These are phyloP conservation scores for Stramenopiles sp. DNA, from an alignment of 352 stramenopile genomes.

Conservation along the genomic window DNA sequence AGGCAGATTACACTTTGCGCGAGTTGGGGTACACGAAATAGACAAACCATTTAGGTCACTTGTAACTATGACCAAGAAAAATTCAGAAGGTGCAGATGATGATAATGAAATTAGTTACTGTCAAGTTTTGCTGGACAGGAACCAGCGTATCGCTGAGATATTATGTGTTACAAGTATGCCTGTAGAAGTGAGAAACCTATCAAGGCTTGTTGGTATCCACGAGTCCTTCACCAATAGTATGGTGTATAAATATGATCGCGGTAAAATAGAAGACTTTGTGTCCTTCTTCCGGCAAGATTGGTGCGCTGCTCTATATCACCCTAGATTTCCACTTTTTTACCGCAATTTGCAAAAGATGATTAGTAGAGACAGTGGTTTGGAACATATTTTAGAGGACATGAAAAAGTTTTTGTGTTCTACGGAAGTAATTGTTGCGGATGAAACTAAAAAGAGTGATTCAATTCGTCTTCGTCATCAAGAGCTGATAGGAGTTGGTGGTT, in stretches of 20 bases:
- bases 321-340: conserved; percentile 19
- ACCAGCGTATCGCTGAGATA: background rate
- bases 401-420: no score
- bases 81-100: background rate
- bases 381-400: no score
- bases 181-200: conserved; percentile 26
- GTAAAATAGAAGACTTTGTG: conserved; percentile 31
- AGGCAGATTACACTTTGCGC: conserved; percentile 2
- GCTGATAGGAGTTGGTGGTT: no score
- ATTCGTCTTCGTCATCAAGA: no score
- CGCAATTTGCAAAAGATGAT: conserved; percentile 4
- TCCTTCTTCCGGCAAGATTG: conserved; percentile 34
- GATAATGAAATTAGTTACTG: conserved; percentile 5
- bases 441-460: no score
- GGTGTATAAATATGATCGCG: conserved; percentile 26
- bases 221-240: conserved; percentile 38
- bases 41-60: background rate
- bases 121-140: background rate
- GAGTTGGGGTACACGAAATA: conserved; percentile 3
- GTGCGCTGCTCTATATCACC: conserved; percentile 31
- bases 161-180: no score
- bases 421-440: no score
- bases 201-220: conserved; percentile 34
- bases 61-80: conserved; percentile 2
- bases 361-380: no score